phyloP scores from a whole-genome alignment of 495 filamentous ascomycete genomes.

The Massariosphaeria phaeospora region DNA sequence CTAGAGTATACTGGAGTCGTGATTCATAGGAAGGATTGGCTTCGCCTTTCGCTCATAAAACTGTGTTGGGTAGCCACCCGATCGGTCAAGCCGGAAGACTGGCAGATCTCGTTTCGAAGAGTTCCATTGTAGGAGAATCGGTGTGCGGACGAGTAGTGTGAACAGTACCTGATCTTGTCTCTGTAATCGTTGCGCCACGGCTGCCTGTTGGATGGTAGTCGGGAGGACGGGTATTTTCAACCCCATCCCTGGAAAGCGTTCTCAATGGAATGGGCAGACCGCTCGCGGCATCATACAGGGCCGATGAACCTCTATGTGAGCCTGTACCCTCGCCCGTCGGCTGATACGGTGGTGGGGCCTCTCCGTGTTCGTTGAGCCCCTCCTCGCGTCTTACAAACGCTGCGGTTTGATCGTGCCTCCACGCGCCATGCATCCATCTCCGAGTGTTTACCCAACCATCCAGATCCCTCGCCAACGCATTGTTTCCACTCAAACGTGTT shows the following conservation, averaged over 20 bases:
- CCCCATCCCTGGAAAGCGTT: constrained; percentile 34
- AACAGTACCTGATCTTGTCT: constrained; percentile 1
- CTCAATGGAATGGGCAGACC: constrained; percentile 35
- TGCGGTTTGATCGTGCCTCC: constrained; percentile 26
- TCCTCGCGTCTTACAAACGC: constrained; percentile 34
- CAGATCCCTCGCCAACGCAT: constrained; percentile 39
- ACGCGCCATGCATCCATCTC: constrained; percentile 36
- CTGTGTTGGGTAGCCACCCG: too few relatives aligned
- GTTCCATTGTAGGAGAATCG: neutral
- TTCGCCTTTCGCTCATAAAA: too few relatives aligned
- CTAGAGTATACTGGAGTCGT: too few relatives aligned
- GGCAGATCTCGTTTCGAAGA: neutral
- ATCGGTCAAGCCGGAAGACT: neutral
- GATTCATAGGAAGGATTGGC: too few relatives aligned
- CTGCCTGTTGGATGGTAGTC: constrained; percentile 26
- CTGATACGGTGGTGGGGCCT: constrained; percentile 44
- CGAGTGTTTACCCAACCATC: constrained; percentile 36
- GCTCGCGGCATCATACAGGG: neutral
- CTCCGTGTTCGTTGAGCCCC: constrained; percentile 43
- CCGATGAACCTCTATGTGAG: constrained; percentile 5
- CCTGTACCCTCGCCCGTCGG: constrained; percentile 15
- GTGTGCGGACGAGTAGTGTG: constrained; percentile 1
- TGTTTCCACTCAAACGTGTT: constrained; percentile 28
- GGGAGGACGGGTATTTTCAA: constrained; percentile 34
- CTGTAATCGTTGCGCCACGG: neutral